phyloP scores from a whole-genome alignment of 768 basidiomycete genomes.

The Polyporus arcularius region DNA sequence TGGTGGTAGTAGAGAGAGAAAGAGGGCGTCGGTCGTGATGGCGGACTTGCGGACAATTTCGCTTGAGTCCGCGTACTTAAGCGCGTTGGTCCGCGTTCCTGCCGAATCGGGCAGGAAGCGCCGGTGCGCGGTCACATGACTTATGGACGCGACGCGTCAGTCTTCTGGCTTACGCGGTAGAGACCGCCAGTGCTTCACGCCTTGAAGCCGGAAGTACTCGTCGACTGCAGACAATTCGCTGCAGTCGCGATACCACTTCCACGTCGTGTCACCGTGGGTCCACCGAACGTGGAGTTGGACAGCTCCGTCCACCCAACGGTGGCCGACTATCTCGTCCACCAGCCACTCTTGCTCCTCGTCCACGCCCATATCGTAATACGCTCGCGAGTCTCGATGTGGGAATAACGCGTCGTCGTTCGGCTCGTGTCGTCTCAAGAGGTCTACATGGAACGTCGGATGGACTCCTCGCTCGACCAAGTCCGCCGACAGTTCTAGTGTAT shows the following conservation, averaged over 20 bases:
- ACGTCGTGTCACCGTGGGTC: conserved; percentile 19
- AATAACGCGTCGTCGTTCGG: conserved; percentile 37
- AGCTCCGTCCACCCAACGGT: conserved; percentile 10
- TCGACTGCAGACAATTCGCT: conserved; percentile 17
- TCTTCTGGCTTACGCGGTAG: neutral
- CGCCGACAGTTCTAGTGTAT: conserved; percentile 32
- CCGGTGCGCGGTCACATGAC: neutral
- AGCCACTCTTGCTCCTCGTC: conserved; percentile 34
- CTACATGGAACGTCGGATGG: conserved; percentile 38
- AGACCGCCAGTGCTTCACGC: neutral
- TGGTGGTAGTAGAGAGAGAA: too few species aligned
- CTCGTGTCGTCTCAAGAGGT: conserved; percentile 29
- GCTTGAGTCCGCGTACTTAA: too few species aligned
- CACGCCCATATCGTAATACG: conserved; percentile 38
- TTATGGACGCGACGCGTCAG: too few species aligned
- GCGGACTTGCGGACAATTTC: too few species aligned
- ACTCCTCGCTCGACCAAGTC: conserved; percentile 30
- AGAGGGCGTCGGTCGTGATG: too few species aligned
- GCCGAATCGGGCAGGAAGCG: neutral
- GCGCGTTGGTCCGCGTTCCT: neutral
- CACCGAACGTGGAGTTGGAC: conserved; percentile 12
- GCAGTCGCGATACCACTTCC: conserved; percentile 13
- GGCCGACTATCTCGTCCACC: conserved; percentile 30
- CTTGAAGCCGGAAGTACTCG: conserved; percentile 9
- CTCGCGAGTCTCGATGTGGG: conserved; percentile 27